Conservation (phyloP, 495 filamentous ascomycete species). For the Darksidea phi region DNA sequence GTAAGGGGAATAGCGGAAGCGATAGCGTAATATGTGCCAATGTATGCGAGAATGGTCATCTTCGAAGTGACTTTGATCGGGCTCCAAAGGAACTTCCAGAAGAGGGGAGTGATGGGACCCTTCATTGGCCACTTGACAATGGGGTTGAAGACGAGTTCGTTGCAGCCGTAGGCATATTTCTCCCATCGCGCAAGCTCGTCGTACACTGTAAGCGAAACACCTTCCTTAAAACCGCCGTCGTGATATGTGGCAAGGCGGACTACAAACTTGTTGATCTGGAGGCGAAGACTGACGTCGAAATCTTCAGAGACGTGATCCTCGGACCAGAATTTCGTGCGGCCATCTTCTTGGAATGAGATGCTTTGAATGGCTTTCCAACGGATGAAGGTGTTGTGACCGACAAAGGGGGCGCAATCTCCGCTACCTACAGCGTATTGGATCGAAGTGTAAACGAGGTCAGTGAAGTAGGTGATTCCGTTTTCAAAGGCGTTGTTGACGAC, state of each 20-base stretch:
- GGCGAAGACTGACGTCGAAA: slow-evolving; percentile 75
- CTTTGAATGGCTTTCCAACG: slow-evolving; percentile 36
- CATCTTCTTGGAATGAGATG: slow-evolving; percentile 61
- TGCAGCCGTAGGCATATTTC: slow-evolving; percentile 79
- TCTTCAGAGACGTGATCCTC: slow-evolving; percentile 77
- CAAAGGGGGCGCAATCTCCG: slow-evolving; percentile 68
- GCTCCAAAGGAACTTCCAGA: slow-evolving; percentile 33
- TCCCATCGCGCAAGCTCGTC: slow-evolving; percentile 78
- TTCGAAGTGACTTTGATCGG: slow-evolving; percentile 39
- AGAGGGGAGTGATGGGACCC: slow-evolving; percentile 38
- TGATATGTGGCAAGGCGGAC: slow-evolving; percentile 72
- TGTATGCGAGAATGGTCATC: slow-evolving; percentile 40
- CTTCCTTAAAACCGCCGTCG: slow-evolving; percentile 74
- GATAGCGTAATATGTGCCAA: slow-evolving; percentile 45
- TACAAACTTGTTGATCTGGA: slow-evolving; percentile 67
- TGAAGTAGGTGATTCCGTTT: slow-evolving; percentile 70
- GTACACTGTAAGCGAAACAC: slow-evolving; percentile 74
- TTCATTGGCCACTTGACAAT: slow-evolving; percentile 40
- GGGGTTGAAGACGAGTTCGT: slow-evolving; percentile 73
- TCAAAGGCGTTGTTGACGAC: slow-evolving; percentile 45
- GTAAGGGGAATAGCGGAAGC: slow-evolving; percentile 45
- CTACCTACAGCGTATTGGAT: slow-evolving; percentile 75
- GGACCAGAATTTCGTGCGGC: slow-evolving; percentile 75
- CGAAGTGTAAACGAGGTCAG: slow-evolving; percentile 72
- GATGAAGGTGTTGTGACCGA: slow-evolving; percentile 42